Evolutionary conservation across 768 basidiomycete genomes (phyloP), one percentile per base, ranked within the genome.

Genomic region (Mycena rebaudengoi): DNA sequence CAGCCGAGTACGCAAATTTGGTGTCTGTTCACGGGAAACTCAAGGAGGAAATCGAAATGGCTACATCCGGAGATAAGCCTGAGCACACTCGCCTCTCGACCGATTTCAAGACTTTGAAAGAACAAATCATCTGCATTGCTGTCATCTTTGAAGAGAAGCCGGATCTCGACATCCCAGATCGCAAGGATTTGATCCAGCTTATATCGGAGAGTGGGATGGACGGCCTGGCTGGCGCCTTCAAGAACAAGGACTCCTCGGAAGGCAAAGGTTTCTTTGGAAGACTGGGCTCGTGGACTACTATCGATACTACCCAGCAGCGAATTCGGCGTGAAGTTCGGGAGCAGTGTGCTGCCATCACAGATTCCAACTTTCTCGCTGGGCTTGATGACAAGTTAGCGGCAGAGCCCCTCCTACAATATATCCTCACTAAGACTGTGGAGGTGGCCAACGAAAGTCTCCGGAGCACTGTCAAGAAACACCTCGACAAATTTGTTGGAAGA

Each of bases 71-170:
- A 18, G 59, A 61, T 10, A 43, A 26, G 35, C 18, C 39, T 14
- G 35, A 50, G 3, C 32, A 3, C 10, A 18, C 14, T 13, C 23
- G 20, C 44, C 18, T 65, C 21, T 52, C 62, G 14, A 4, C 43
- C 18, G 50, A 37, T 12, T 70, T 70, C 56, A 65, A 52, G 26
- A 13, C 12, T 10, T 18, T 60, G 16, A 71, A 70, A 53, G 68
- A 68, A 20, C 49, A 69, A 11, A 28, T 69, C 21, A 13, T 70
- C 20, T 60, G 54, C 21, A 39, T 67, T 40, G 57, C 58, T 0
- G 25, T 62, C 20, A 52, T 67, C 7, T 48, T 66, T 41, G n/a
- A 30, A n/a, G 39, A 58, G 28, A 43, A 25, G 25, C 50, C 55
- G 5, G 57, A 60, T 29, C 45, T 70, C n/a, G 62, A 61, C 0